phyloP scores from a whole-genome alignment of 805 yeast genomes.

The Pichia occidentalis region DNA sequence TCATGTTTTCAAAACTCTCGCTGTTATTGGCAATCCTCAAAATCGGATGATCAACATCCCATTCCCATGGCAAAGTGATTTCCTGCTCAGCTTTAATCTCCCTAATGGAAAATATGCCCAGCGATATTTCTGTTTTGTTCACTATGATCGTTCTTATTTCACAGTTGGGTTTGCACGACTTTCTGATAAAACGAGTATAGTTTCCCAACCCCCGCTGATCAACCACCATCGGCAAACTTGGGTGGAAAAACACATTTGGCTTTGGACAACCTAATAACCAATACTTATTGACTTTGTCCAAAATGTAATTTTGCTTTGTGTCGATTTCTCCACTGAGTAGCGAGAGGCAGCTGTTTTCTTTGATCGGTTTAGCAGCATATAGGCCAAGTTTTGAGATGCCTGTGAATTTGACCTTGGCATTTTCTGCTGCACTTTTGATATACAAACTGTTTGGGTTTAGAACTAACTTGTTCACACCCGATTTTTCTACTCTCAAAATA shows the following conservation, averaged over 20 bases:
- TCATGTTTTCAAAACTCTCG: conserved; percentile 47
- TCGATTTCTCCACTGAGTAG: conserved; percentile 73
- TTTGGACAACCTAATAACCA: conserved; percentile 62
- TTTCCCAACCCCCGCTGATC: conserved; percentile 83
- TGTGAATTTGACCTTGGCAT: conserved; percentile 48
- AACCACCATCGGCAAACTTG: conserved; percentile 55
- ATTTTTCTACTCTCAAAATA: conserved; percentile 18
- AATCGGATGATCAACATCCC: conserved; percentile 80
- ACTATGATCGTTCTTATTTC: conserved; percentile 48
- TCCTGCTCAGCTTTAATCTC: conserved; percentile 63
- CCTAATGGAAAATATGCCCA: conserved; percentile 50
- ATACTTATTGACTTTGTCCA: conserved; percentile 71
- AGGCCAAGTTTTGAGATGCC: conserved; percentile 71
- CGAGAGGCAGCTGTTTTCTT: conserved; percentile 43
- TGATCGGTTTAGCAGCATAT: conserved; percentile 36
- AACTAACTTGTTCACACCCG: conserved; percentile 22
- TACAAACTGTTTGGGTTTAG: conserved; percentile 11
- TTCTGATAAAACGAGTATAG: conserved; percentile 63
- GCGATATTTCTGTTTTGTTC: conserved; percentile 33
- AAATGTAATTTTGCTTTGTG: conserved; percentile 53
- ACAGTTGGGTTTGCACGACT: conserved; percentile 74
- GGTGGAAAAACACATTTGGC: conserved; percentile 51
- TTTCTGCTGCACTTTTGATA: conserved; percentile 56
- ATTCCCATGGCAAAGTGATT: conserved; percentile 77
- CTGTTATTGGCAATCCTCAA: conserved; percentile 39